Conservation (phyloP, 495 filamentous ascomycete genomes). For the Entonaema liquescens region DNA sequence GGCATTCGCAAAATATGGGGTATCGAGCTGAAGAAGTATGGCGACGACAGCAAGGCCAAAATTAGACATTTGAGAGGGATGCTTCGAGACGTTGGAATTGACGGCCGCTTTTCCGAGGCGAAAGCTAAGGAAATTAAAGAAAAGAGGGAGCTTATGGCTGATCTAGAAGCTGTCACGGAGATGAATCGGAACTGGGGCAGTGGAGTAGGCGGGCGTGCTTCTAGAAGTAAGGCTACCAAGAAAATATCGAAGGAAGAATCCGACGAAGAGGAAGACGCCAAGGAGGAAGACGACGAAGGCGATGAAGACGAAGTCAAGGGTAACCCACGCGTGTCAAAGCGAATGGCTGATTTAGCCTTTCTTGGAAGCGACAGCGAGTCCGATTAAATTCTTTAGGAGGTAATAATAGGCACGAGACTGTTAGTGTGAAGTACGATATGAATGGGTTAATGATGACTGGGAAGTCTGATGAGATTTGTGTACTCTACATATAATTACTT, state of each 20-base stretch:
- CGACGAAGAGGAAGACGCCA: conserved; percentile 54
- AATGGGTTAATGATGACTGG: conserved; percentile 4
- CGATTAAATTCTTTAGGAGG: conserved; percentile 42
- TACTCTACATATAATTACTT: conserved; percentile 39
- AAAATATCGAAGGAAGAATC: conserved; percentile 42
- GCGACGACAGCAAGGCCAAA: conserved; percentile 73
- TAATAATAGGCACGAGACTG: neutral
- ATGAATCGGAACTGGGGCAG: conserved; percentile 80
- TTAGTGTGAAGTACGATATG: neutral
- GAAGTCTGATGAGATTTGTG: neutral
- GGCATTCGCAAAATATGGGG: conserved; percentile 94
- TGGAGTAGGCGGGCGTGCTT: conserved; percentile 42
- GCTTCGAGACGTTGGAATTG: conserved; percentile 85
- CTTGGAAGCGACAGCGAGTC: conserved; percentile 58
- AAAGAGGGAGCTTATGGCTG: conserved; percentile 78
- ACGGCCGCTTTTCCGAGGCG: conserved; percentile 81
- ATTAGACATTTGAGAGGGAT: conserved; percentile 81
- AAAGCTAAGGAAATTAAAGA: conserved; percentile 89
- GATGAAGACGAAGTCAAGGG: conserved; percentile 41
- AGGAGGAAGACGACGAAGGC: conserved; percentile 48
- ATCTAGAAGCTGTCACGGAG: conserved; percentile 82
- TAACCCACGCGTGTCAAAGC: conserved; percentile 43
- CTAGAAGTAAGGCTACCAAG: conserved; percentile 45
- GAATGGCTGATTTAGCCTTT: conserved; percentile 55
- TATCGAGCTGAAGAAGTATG: conserved; percentile 80